Percentiles rank a stretch among this genome's conserved stretches.
These are phyloP conservation scores for Artomyces pyxidatus DNA, from an alignment of 768 basidiomycete genomes.

Conservation along the genomic window DNA sequence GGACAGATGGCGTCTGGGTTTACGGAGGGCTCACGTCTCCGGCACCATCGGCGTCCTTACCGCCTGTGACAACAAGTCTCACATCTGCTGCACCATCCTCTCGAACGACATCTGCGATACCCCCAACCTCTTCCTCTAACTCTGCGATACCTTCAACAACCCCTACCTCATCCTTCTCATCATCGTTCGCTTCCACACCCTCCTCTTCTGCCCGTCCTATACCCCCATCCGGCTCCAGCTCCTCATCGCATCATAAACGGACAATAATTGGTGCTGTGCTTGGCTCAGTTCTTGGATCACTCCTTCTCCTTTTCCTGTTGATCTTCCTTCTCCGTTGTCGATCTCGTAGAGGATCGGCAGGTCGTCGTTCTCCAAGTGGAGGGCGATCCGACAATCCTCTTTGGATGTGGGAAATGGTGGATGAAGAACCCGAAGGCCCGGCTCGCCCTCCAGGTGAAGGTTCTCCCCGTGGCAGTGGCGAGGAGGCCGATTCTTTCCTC, in stretches of 20 bases:
- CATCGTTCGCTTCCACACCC: conserved; percentile 3
- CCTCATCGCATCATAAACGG: conserved; percentile 5
- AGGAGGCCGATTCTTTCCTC: conserved; percentile 62
- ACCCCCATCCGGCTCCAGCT: conserved; percentile 1
- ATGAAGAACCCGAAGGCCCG: not conserved
- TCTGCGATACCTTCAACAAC: conserved; percentile 22
- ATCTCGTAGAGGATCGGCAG: conserved; percentile 21
- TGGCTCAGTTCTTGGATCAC: conserved; percentile 10
- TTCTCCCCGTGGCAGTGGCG: conserved; percentile 60
- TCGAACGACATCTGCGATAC: conserved; percentile 16
- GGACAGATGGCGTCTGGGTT: conserved; percentile 50
- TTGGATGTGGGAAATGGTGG: conserved; percentile 16
- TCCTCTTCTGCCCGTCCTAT: conserved; percentile 1
- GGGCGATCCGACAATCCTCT: conserved; percentile 7
- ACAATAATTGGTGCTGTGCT: conserved; percentile 13
- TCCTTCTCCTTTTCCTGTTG: conserved; percentile 8
- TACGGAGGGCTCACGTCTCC: conserved; percentile 72
- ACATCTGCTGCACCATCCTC: conserved; percentile 11
- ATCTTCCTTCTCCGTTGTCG: conserved; percentile 28
- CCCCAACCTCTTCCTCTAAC: conserved; percentile 18
- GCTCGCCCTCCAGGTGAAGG: conserved; percentile 44
- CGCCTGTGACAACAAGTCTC: conserved; percentile 14
- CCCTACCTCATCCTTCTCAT: conserved; percentile 24
- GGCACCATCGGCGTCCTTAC: conserved; percentile 26
- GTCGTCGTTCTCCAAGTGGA: not conserved